Conservation (phyloP, 1,139 yeast genomes). For the Blastobotrys serpentis region DNA sequence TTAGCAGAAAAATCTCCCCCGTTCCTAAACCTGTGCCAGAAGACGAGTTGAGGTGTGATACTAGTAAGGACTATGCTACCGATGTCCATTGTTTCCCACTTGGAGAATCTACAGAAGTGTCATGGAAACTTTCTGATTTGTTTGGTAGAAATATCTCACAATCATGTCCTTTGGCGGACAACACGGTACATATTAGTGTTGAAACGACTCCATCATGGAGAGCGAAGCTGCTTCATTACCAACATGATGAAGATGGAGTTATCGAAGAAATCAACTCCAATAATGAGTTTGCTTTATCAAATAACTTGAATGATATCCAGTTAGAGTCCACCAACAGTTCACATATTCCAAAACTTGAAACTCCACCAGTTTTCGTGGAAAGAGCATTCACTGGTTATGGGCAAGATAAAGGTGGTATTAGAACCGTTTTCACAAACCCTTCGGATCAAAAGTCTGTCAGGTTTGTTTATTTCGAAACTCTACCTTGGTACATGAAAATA, state of each 20-base stretch:
- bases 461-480: conserved; percentile 70
- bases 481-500: conserved; percentile 92
- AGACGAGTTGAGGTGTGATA: conserved; percentile 69
- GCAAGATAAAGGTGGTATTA: conserved; percentile 85
- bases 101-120: conserved; percentile 49
- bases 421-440: conserved; percentile 74
- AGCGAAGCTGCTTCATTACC: conserved; percentile 15
- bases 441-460: conserved; percentile 44
- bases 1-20: conserved; percentile 62
- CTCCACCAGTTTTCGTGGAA: conserved; percentile 72
- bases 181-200: conserved; percentile 31
- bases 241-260: neutral
- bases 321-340: conserved; percentile 32
- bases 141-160: conserved; percentile 72
- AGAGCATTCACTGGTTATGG: conserved; percentile 91
- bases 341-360: conserved; percentile 39
- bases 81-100: conserved; percentile 77
- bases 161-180: conserved; percentile 50
- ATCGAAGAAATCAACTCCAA: conserved; percentile 5
- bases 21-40: conserved; percentile 80
- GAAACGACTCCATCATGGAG: conserved; percentile 34
- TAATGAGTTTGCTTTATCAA: conserved; percentile 23
- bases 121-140: conserved; percentile 60
- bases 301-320: conserved; percentile 41
- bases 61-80: conserved; percentile 51